Evolutionary conservation across 1,139 yeast species (phyloP), one percentile per base, ranked within the genome.

Genomic region (Nadsonia commutata): DNA sequence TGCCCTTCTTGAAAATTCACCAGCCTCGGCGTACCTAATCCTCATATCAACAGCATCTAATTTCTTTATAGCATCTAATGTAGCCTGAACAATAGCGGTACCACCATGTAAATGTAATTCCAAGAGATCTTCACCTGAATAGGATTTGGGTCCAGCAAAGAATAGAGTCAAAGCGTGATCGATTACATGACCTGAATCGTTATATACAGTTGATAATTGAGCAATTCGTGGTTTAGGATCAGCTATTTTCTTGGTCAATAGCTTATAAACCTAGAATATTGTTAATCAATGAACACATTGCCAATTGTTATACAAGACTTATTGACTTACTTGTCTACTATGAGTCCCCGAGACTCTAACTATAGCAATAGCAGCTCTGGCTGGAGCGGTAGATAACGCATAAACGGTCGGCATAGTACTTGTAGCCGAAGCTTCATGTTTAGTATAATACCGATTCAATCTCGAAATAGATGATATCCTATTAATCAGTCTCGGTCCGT

Each of bases 81-180:
- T 82, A 0, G 86, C 71, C 43, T 71, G 68, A 1, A 84, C 73
- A 1, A 90, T 85, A 0, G 97, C 96, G 11, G 73, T 76, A 6
- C 98, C 96, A 2, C 99, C 99, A 59, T 90, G 99, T 2, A 84
- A 61, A 56, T 90, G 97, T 18, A 90, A 59, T 54, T 90, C 99
- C 13, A 88, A 64, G 27, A 81, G 54, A 53, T 90, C 96, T 60
- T 90, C 97, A 1, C 98, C 98, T 0, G 97, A 90, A 54, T 80
- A 93, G 0, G 95, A 80, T n/a, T 68, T 66, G 0, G 97, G 97
- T 1, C 72, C 74, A 19, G 73, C 60, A 60, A 88, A 86, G 53
- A 64, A 80, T 1, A 86, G 54, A 0, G 82, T 68, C 19, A 90
- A 60, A 0, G 95, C 84, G 51, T 82, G 81, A 60, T 90, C 99